phyloP scores from a whole-genome alignment of 1,284 basidiomycete genomes.

The Microbotryum lychnidis-dioicae region DNA sequence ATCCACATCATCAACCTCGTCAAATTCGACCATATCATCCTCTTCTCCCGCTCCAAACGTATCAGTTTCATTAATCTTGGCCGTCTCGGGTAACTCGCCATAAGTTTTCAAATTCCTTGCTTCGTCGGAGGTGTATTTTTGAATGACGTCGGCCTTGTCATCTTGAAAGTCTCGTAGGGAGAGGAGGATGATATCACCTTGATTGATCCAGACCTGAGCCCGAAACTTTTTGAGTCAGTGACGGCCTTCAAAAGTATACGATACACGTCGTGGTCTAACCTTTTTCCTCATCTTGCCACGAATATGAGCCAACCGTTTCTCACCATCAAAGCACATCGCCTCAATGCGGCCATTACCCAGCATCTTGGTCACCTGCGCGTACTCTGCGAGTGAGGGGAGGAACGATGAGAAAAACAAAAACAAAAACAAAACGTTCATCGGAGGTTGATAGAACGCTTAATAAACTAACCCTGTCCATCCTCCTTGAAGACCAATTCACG shows the following conservation, averaged over 20 bases:
- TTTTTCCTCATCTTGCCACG: constrained; percentile 99
- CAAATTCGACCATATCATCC: constrained; percentile 27
- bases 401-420: too few species aligned
- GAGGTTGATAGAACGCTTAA: too few species aligned
- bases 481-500: constrained; percentile 98
- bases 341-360: constrained; percentile 95
- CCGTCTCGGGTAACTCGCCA: constrained; percentile 93
- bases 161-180: constrained; percentile 99
- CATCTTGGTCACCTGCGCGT: constrained; percentile 98
- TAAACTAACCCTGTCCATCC: constrained; percentile 69
- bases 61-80: constrained; percentile 98
- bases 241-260: too few species aligned
- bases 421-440: too few species aligned
- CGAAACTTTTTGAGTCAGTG: too few species aligned
- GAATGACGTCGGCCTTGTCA: constrained; percentile 98
- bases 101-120: constrained; percentile 92
- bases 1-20: constrained; percentile 23
- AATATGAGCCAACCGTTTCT: constrained; percentile 95
- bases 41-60: constrained; percentile 76
- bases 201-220: constrained; percentile 88
- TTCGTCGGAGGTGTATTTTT: constrained; percentile 77
- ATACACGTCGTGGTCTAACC: constrained; percentile 53
- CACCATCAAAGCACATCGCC: constrained; percentile 96
- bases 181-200: constrained; percentile 93
- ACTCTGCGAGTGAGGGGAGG: constrained; percentile 51